Percentiles rank a stretch among this genome's conserved stretches.
Evolutionary conservation across 768 basidiomycete species (phyloP).

Genomic region (Boletus tylopilopsis): DNA sequence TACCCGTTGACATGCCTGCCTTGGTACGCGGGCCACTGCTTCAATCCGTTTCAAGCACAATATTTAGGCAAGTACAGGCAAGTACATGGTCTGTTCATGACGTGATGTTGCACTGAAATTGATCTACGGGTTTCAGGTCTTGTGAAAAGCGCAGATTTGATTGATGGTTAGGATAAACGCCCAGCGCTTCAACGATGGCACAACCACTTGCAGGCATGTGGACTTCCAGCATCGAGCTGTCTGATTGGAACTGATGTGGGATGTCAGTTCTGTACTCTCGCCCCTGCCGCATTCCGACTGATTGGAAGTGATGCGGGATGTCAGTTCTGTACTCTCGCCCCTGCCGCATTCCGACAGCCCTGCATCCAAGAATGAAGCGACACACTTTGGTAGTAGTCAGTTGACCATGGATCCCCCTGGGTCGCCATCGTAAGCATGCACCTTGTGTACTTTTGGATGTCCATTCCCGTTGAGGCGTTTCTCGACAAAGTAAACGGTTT

Average conservation of each 20-base stretch:
- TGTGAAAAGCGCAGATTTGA: no score
- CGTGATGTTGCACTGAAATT: no score
- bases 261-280: not conserved
- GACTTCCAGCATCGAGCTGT: no score
- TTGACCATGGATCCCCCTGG: not conserved
- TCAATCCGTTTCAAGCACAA: no score
- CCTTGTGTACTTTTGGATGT: not conserved
- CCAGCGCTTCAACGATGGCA: no score
- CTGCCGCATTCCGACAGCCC: conserved; percentile 9
- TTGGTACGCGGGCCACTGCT: no score
- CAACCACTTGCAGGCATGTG: conserved; percentile 4
- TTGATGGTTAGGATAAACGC: no score
- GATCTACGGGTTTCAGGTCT: not conserved
- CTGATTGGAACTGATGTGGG: not conserved
- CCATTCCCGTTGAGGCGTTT: not conserved
- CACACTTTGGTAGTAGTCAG: no score
- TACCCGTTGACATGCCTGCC: no score
- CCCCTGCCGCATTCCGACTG: conserved; percentile 8
- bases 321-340: conserved; percentile 1
- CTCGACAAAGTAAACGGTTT: not conserved
- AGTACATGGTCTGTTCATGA: no score
- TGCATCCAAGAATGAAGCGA: no score
- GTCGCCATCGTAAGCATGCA: conserved; percentile 4
- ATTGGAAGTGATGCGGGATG: not conserved
- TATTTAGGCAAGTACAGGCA: no score